phyloP scores from a whole-genome alignment of 371 early-diverging fungal genomes.

The Rhizopus stolonifer region DNA sequence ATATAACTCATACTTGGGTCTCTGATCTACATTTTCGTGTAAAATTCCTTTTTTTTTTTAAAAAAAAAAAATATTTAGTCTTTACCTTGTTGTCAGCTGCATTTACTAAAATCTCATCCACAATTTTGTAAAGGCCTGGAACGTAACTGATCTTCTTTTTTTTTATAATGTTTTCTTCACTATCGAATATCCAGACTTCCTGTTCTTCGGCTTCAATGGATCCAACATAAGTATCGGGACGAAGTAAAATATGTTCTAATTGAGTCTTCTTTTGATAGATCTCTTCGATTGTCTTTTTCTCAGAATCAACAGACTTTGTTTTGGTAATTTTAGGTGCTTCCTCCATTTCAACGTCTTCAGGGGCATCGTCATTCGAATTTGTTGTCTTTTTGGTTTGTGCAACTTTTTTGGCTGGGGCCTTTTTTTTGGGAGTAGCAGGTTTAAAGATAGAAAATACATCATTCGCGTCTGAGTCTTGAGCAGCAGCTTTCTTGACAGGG shows the following conservation, averaged over 20 bases:
- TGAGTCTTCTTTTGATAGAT: slow-evolving; percentile 99
- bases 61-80: not conserved
- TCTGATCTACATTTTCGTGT: slow-evolving; percentile 64
- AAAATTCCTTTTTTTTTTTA: not conserved
- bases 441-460: not conserved
- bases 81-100: slow-evolving; percentile 91
- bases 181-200: slow-evolving; percentile 88
- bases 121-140: slow-evolving; percentile 99
- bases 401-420: slow-evolving; percentile 8
- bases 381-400: slow-evolving; percentile 4
- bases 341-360: slow-evolving; percentile 10
- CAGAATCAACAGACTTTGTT: slow-evolving; percentile 5
- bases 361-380: not conserved
- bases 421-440: not conserved
- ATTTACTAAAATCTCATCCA: slow-evolving; percentile 99
- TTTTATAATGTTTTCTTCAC: slow-evolving; percentile 64
- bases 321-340: not conserved
- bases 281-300: slow-evolving; percentile 78
- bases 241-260: slow-evolving; percentile 97
- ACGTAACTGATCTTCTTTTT: slow-evolving; percentile 81
- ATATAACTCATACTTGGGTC: slow-evolving; percentile 93
- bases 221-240: slow-evolving; percentile 99
- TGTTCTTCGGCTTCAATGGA: slow-evolving; percentile 87
- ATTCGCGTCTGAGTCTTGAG: not conserved
- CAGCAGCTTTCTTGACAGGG: not conserved